phyloP scores from a whole-genome alignment of 306 rosid species.

The Macrotyloma uniflorum region DNA sequence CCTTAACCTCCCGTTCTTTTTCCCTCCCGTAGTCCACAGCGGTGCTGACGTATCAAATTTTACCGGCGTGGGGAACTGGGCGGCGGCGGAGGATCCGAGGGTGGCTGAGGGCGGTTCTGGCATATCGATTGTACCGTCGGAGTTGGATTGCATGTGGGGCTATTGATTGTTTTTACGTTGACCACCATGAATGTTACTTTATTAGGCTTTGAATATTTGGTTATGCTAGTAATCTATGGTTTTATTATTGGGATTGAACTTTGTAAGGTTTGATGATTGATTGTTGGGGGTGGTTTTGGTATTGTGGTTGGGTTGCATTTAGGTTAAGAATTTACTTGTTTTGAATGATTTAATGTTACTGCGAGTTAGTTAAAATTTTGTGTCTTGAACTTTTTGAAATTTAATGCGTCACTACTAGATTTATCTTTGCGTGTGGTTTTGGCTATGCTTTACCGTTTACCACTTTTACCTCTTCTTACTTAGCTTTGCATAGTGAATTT shows the following conservation, averaged over 20 bases:
- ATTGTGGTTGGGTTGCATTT: conserved; percentile 9
- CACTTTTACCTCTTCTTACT: neutral
- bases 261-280: neutral
- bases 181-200: conserved; percentile 4
- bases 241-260: neutral
- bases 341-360: neutral
- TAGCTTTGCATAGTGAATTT: neutral
- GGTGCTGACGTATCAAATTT: conserved; percentile 11
- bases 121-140: conserved; percentile 47
- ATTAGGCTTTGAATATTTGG: conserved; percentile 5
- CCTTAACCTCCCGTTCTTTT: conserved; percentile 66
- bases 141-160: conserved; percentile 84
- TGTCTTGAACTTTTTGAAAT: neutral
- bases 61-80: conserved; percentile 42
- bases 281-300: neutral
- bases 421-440: neutral
- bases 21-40: conserved; percentile 31
- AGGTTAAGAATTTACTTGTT: neutral
- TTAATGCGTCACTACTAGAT: neutral
- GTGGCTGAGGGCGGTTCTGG: conserved; percentile 24
- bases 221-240: neutral
- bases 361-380: conserved; percentile 20
- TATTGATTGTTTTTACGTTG: conserved; percentile 36
- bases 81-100: conserved; percentile 42
- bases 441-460: neutral